phyloP scores from a whole-genome alignment of 1,284 basidiomycete genomes.

The Moesziomyces sp. region DNA sequence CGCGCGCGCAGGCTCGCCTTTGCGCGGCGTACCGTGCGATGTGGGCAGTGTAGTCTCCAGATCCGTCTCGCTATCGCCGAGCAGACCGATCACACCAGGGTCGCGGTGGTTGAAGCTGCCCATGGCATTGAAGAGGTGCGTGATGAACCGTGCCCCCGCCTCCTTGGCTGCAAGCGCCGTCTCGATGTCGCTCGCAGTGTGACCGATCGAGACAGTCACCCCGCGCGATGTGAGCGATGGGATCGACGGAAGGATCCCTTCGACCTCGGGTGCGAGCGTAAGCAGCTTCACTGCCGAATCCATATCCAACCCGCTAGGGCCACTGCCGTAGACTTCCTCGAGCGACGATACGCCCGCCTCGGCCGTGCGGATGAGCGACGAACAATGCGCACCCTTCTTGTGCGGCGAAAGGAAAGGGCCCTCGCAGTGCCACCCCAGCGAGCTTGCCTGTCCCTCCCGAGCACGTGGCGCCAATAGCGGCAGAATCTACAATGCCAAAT shows the following conservation, averaged over 20 bases:
- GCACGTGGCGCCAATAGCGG: conserved; percentile 70
- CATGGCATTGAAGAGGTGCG: conserved; percentile 93
- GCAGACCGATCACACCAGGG: conserved; percentile 78
- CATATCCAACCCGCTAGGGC: conserved; percentile 70
- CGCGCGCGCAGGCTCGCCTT: neutral
- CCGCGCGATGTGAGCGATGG: conserved; percentile 75
- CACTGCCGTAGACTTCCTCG: conserved; percentile 44
- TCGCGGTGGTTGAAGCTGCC: conserved; percentile 79
- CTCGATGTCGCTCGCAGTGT: conserved; percentile 78
- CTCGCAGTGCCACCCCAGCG: conserved; percentile 86
- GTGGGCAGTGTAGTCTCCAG: conserved; percentile 15
- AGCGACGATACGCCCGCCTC: conserved; percentile 63
- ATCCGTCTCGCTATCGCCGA: conserved; percentile 73
- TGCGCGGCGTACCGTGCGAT: neutral
- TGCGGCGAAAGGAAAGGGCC: conserved; percentile 85
- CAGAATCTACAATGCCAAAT: conserved; percentile 69
- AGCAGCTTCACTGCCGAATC: conserved; percentile 76
- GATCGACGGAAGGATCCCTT: conserved; percentile 80
- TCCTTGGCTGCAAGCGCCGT: conserved; percentile 77
- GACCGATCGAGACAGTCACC: conserved; percentile 83
- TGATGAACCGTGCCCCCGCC: conserved; percentile 82
- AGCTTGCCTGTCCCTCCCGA: conserved; percentile 72
- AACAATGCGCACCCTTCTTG: conserved; percentile 79
- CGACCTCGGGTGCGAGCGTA: conserved; percentile 86
- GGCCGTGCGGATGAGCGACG: conserved; percentile 74